Percentiles rank a stretch among this genome's conserved stretches.
These are phyloP conservation scores for Ceratobasidium sp. DNA, from an alignment of 1,284 basidiomycete species.

Conservation along the genomic window DNA sequence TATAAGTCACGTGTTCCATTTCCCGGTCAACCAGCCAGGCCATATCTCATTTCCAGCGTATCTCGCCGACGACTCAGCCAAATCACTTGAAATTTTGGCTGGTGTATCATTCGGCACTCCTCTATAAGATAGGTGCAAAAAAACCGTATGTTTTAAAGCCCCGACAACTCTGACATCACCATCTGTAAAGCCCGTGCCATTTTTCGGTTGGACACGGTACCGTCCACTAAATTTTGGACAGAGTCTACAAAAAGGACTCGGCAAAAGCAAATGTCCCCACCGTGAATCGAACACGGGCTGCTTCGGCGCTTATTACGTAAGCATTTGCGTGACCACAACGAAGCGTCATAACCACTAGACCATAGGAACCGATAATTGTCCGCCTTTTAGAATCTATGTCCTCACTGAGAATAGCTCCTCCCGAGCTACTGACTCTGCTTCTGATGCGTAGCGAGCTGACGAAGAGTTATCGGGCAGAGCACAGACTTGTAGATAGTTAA, in stretches of 20 bases:
- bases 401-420: no score
- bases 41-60: background rate
- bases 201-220: constrained; percentile 12
- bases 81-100: background rate
- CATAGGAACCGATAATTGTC: constrained; percentile 44
- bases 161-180: background rate
- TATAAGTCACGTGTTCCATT: constrained; percentile 1
- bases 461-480: no score
- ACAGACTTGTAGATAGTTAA: no score
- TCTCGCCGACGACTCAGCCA: background rate
- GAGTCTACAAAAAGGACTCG: no score
- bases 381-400: no score
- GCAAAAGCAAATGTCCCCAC: constrained; percentile 41
- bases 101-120: background rate
- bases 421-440: no score
- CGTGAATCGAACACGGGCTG: constrained; percentile 44
- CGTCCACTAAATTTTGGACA: no score
- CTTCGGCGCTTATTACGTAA: constrained; percentile 25
- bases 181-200: background rate
- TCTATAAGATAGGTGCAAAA: background rate
- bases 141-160: background rate
- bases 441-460: no score
- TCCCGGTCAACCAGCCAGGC: background rate
- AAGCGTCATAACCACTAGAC: constrained; percentile 47
- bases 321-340: constrained; percentile 43